phyloP scores from a whole-genome alignment of 352 stramenopile genomes.

The Phytophthora melonis region DNA sequence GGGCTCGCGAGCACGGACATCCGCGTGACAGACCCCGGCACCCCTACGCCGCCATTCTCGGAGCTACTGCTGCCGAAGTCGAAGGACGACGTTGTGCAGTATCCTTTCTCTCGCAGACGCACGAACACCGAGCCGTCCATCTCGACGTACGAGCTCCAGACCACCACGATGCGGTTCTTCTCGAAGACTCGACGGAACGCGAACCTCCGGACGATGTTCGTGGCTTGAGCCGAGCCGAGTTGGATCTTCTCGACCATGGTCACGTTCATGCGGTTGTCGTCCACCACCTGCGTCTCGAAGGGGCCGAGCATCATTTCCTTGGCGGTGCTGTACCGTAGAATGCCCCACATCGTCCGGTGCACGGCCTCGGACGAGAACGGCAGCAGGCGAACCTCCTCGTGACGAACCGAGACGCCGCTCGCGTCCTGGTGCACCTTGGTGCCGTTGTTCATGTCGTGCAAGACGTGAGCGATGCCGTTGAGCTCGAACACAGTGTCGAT shows the following conservation, averaged over 20 bases:
- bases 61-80: conserved; percentile 10
- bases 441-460: conserved; percentile 41
- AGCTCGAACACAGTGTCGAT: conserved; percentile 32
- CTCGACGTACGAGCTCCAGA: conserved; percentile 49
- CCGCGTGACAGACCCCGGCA: conserved; percentile 31
- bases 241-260: conserved; percentile 44
- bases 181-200: conserved; percentile 39
- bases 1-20: conserved; percentile 31
- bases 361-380: conserved; percentile 41
- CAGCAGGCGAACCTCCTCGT: conserved; percentile 37
- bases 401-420: conserved; percentile 26
- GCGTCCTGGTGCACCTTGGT: conserved; percentile 29
- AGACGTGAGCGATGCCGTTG: conserved; percentile 20
- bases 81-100: conserved; percentile 19
- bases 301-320: conserved; percentile 42
- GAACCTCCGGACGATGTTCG: conserved; percentile 35
- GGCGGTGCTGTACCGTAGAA: conserved; percentile 30
- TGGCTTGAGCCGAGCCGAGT: conserved; percentile 20
- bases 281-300: conserved; percentile 31
- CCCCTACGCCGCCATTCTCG: background rate
- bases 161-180: conserved; percentile 22
- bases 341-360: conserved; percentile 42
- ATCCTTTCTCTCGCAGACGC: conserved; percentile 49
- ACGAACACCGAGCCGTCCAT: conserved; percentile 47
- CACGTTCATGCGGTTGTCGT: conserved; percentile 43